Percentiles rank a stretch among this genome's conserved stretches.
Conservation (phyloP, 768 basidiomycete species). For the Trichaptum fuscoviolaceum region DNA sequence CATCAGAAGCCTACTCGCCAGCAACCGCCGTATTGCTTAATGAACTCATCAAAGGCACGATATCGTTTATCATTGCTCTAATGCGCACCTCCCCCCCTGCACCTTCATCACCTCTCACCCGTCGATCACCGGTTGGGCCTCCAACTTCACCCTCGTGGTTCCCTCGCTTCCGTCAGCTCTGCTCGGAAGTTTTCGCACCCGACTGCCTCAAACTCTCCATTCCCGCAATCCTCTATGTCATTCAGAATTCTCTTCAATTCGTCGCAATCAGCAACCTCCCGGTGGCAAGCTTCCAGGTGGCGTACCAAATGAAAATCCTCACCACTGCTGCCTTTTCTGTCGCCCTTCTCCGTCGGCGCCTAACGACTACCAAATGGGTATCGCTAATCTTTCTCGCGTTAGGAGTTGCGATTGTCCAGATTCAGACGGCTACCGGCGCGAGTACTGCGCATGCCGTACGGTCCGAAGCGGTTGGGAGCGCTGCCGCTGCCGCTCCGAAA, state of each 20-base stretch:
- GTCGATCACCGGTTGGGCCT: constrained; percentile 11
- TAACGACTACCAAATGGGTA: constrained; percentile 76
- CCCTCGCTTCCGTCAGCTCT: constrained; percentile 50
- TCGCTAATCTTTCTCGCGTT: constrained; percentile 80
- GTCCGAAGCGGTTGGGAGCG: constrained; percentile 14
- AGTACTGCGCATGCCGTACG: constrained; percentile 20
- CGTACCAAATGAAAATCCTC: constrained; percentile 96
- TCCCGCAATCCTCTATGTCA: constrained; percentile 92
- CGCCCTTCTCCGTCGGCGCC: constrained; percentile 67
- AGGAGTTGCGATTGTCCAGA: constrained; percentile 87
- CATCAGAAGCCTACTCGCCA: constrained; percentile 81
- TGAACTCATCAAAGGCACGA: constrained; percentile 87
- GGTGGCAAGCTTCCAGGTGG: constrained; percentile 95
- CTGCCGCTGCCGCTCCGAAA: constrained; percentile 16
- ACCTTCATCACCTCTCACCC: constrained; percentile 25
- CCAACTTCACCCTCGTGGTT: constrained; percentile 17
- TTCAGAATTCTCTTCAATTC: constrained; percentile 95
- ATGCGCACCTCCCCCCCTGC: constrained; percentile 41
- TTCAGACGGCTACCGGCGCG: constrained; percentile 47
- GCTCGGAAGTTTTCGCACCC: constrained; percentile 69
- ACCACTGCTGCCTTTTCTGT: constrained; percentile 91
- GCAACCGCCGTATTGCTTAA: constrained; percentile 91
- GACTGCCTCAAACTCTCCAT: constrained; percentile 99
- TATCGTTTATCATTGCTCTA: constrained; percentile 85
- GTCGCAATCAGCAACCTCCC: constrained; percentile 91